Base-by-base conservation (phyloP, 441 rosid genomes). In the Flueggea neowawraea region DNA sequence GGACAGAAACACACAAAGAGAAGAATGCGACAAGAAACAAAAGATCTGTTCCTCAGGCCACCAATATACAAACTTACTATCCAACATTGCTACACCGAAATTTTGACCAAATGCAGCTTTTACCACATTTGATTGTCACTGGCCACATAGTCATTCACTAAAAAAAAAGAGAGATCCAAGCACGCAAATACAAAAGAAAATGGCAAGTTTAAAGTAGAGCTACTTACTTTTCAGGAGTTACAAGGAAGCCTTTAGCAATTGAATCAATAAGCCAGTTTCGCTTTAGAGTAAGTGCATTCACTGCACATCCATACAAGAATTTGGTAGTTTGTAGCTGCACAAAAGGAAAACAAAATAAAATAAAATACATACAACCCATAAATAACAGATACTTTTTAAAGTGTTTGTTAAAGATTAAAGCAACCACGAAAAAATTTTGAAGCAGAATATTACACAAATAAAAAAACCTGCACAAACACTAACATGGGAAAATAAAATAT, bases 291-390 rank as follows among this genome's bases (percentile, higher is more conserved):
- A 69, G 67, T 58, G 84, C 64, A 60, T 76, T 75, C 62, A 82
- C 79, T 54, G 89, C 89, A 65, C 91, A 83, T 2, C 85, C 95
- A 56, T 83, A 88, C 66, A 88, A 64, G 72, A 88, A 85, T 63
- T 82, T 82, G 67, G 79, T 52, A 6, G 89, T 83, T 78, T 79
- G 79, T 68, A 83, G 70, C 91, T 83, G 84, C 60, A 39, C 16
- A 17, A 41, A 48, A 31, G 28, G 11, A 50, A 52, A n/a, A n/a
- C n/a, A n/a, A n/a, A 1, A 14, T 17, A 6, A 17, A 6, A 31
- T 28, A 16, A 15, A 52, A 44, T 43, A 8, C 57, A 43, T 31
- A 11, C 32, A 45, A 16, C 11, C 8, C 1, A 16, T 17, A 16
- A 58, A 13, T 39, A 45, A 44, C 44, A 50, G 51, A 51, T 7